Evolutionary conservation across 1,284 basidiomycete species (phyloP).

Genomic region (Rhodotorula sp.): DNA sequence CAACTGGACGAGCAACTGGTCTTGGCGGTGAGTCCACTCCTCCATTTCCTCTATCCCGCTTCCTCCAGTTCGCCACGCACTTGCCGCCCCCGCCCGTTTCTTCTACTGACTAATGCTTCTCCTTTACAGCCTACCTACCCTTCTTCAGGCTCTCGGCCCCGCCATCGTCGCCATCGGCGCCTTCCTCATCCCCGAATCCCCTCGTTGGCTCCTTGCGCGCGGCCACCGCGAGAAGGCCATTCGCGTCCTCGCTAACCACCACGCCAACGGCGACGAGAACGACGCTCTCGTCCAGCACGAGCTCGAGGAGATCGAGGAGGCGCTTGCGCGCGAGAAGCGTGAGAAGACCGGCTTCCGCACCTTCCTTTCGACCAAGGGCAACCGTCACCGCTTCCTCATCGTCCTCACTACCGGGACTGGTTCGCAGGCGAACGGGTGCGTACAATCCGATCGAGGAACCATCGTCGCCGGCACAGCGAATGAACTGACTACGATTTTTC

Average conservation of each 20-base stretch:
- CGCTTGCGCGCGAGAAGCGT: constrained; percentile 59
- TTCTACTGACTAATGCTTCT: too few relatives aligned
- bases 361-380: constrained; percentile 63
- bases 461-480: neutral
- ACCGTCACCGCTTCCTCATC: constrained; percentile 67
- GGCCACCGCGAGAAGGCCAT: constrained; percentile 47
- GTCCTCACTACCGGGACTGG: constrained; percentile 10
- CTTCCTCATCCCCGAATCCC: constrained; percentile 54
- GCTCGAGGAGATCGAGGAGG: constrained; percentile 73
- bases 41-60: too few relatives aligned
- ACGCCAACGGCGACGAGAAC: constrained; percentile 47
- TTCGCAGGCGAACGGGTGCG: neutral
- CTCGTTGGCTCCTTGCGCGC: constrained; percentile 46
- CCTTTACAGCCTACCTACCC: constrained; percentile 57
- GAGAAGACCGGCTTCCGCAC: constrained; percentile 58
- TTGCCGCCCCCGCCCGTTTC: too few relatives aligned
- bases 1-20: constrained; percentile 54
- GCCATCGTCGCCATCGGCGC: constrained; percentile 1
- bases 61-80: too few relatives aligned
- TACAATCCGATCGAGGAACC: neutral
- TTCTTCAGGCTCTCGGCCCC: constrained; percentile 45
- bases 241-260: constrained; percentile 46
- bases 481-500: neutral
- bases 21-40: constrained; percentile 64
- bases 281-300: constrained; percentile 72